Evolutionary conservation across 2,329 filamentous ascomycete genomes (phyloP), one percentile per base, ranked within the genome.

Genomic region (Thelonectria discophora): DNA sequence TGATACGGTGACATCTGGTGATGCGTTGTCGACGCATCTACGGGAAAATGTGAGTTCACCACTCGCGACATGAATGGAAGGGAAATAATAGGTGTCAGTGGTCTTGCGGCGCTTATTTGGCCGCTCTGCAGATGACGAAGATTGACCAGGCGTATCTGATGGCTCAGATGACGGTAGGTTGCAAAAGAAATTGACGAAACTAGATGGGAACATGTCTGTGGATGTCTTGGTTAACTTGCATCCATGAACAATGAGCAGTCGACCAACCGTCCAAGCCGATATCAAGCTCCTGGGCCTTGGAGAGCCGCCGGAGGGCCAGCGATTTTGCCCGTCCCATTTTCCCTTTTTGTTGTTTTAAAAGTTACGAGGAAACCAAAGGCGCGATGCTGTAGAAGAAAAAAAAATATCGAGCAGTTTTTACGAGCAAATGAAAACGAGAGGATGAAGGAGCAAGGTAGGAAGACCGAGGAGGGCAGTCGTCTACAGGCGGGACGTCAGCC

Each of bases 91-190:
- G 50, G 55, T 60, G 46, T 18, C 46, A 17, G 63, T 56, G 12
- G 68, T 63, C 67, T 74, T 78, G 50, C 69, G 75, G 50, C 76
- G 75, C 67, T 78, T 78, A 5, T 60, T 18, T 15, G 72, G 64
- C 17, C 66, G 69, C n/a, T 67, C 67, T 8, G 51, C 55, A 18
- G 54, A 50, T 8, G 64, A 62, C 13, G 58, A 65, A 24, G 53
- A 47, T 15, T 65, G 49, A 11, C 57, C 27, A 37, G 30, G 9
- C 32, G 15, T 47, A 8, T 65, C 64, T 17, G 53, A 40, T 17
- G 46, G 42, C 24, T 66, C 58, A 15, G 40, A 47, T 18, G 60
- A 66, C 27, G 70, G 65, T 15, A 77, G 37, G 21, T 39, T 45
- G 3, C 66, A 49, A 10, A 77, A 50, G 43, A 57, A 60, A 11